Evolutionary conservation across 495 filamentous ascomycete species (phyloP), one percentile per base, ranked within the genome.

Genomic region (Poronia punctata): DNA sequence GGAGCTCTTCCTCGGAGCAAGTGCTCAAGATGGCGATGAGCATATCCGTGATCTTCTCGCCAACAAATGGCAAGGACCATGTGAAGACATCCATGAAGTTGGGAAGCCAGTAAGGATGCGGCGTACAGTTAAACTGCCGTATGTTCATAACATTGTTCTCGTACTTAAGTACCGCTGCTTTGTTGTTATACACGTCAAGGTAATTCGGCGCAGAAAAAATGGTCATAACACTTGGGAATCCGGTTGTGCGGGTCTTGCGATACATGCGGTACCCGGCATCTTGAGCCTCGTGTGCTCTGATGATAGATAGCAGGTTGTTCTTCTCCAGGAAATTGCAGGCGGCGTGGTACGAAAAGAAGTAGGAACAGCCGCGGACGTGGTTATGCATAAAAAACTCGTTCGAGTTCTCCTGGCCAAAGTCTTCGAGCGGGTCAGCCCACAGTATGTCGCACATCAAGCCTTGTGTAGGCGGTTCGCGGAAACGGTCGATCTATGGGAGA

Each of bases 141-240:
- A 98, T 98, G 71, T 98, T 98, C 92, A 98, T 98, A 41, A 98
- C 92, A 58, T 98, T 98, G 66, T 98, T 98, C 62, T 98, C 92
- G 60, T 98, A 98, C 62, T 98, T 98, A 44, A 98, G 69, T 15
- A 98, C 92, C 0, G 92, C 92, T 1, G 92, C 92, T 66, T 98
- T 98, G 77, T 98, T 98, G 78, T 98, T 98, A 70, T 98, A 98
- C n/a, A 98, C 88, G 59, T 98, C 92, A 46, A 98, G 74, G 58
- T 98, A 97, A 59, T 98, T 98, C 16, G 92, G 92, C 3, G 92
- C 92, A 34, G 90, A 96, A 75, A 98, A 98, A 58, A 98, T 98
- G 29, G 92, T 98, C 92, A 98, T 98, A 40, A 98, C 92, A 65
- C 89, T 95, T 7, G 92, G 92, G 71, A 98, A 98, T 2, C 92